Conservation (phyloP, 306 rosid genomes). For the Arachis stenosperma region DNA sequence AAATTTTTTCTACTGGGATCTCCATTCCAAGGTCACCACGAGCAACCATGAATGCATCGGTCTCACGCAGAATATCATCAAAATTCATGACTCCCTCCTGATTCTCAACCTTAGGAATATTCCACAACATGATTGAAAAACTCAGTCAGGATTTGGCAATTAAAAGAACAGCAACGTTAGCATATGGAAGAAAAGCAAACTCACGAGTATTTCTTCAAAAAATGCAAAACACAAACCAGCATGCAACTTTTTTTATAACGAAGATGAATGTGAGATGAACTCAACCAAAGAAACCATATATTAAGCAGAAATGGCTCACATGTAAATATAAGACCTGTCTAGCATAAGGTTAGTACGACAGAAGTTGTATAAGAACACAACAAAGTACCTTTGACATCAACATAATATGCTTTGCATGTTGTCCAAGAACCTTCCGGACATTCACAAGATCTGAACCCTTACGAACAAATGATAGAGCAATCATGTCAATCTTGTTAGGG, state of each 20-base stretch:
- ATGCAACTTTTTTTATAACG: slow-evolving; percentile 4
- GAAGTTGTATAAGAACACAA: slow-evolving; percentile 30
- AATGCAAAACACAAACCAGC: neutral
- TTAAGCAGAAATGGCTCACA: slow-evolving; percentile 12
- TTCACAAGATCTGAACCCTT: slow-evolving; percentile 94
- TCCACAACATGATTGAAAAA: slow-evolving; percentile 30
- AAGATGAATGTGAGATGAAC: neutral
- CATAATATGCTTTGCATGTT: slow-evolving; percentile 75
- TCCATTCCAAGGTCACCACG: slow-evolving; percentile 99
- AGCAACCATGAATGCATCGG: slow-evolving; percentile 98
- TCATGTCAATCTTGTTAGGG: slow-evolving; percentile 93
- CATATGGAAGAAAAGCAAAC: neutral
- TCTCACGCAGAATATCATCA: slow-evolving; percentile 94
- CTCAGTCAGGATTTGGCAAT: slow-evolving; percentile 29
- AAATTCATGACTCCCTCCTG: slow-evolving; percentile 97
- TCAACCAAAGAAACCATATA: slow-evolving; percentile 13
- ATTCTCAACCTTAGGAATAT: slow-evolving; percentile 74
- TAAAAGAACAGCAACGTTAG: neutral
- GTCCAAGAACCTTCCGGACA: slow-evolving; percentile 87
- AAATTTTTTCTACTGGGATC: slow-evolving; percentile 95
- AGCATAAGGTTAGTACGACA: neutral
- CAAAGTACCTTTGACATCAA: slow-evolving; percentile 85
- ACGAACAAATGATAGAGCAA: slow-evolving; percentile 96
- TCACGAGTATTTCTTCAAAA: slow-evolving; percentile 4
- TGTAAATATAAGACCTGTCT: neutral